Evolutionary conservation across 345 rosid species (phyloP).

Genomic region (Nasturtium officinale): DNA sequence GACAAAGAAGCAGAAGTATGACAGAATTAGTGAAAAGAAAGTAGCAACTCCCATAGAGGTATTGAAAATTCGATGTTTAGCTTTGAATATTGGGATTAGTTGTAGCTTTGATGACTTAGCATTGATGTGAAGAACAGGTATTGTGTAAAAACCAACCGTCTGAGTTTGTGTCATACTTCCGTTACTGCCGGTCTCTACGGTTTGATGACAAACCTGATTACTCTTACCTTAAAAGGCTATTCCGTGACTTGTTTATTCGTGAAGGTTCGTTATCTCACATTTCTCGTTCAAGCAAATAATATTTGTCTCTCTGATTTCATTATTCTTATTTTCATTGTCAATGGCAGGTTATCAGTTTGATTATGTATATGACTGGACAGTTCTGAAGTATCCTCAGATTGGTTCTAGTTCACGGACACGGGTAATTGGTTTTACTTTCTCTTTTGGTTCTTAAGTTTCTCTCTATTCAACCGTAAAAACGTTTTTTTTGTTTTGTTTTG

Average conservation of each 20-base stretch:
- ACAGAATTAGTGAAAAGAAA: slow-evolving; percentile 81
- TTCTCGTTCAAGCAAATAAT: background rate
- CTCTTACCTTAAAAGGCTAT: slow-evolving; percentile 82
- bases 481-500: background rate
- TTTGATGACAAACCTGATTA: slow-evolving; percentile 87
- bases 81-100: background rate
- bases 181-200: slow-evolving; percentile 71
- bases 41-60: slow-evolving; percentile 80
- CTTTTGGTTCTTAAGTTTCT: background rate
- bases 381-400: slow-evolving; percentile 67
- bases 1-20: slow-evolving; percentile 82
- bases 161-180: slow-evolving; percentile 75
- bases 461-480: background rate
- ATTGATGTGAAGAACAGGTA: slow-evolving; percentile 46
- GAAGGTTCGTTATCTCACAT: slow-evolving; percentile 52
- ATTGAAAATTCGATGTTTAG: background rate
- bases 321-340: background rate
- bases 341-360: slow-evolving; percentile 73
- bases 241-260: slow-evolving; percentile 78
- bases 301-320: background rate
- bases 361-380: slow-evolving; percentile 80
- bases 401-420: slow-evolving; percentile 61
- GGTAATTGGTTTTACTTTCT: slow-evolving; percentile 36
- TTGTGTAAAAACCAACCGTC: slow-evolving; percentile 70
- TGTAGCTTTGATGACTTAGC: slow-evolving; percentile 4